Percentiles rank a stretch among this genome's conserved stretches.
These are phyloP conservation scores for Lentinula lateritia DNA, from an alignment of 768 basidiomycete genomes.

Conservation along the genomic window DNA sequence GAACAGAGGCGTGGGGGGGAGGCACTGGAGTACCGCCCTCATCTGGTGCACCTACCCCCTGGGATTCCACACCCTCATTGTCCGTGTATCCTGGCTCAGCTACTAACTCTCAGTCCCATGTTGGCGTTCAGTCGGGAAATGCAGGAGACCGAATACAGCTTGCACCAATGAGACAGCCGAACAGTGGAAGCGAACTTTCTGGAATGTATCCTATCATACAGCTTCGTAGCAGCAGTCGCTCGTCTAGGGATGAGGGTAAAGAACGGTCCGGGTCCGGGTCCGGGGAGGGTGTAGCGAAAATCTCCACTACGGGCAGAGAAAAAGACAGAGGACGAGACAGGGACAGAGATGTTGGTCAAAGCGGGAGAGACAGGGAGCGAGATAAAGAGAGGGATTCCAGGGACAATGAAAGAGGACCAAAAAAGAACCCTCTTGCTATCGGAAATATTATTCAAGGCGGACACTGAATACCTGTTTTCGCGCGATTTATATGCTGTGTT, in stretches of 20 bases:
- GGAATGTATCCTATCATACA: slow-evolving; percentile 4
- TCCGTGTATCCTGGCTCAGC: neutral
- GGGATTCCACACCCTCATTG: neutral
- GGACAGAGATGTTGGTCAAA: neutral
- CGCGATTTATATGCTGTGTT: neutral
- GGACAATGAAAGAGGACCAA: slow-evolving; percentile 1
- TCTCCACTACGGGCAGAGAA: neutral
- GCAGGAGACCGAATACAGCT: slow-evolving; percentile 27
- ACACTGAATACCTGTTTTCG: neutral
- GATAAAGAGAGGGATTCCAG: neutral
- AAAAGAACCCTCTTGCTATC: slow-evolving; percentile 6
- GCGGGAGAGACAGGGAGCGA: neutral
- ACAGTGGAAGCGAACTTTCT: neutral
- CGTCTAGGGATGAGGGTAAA: neutral
- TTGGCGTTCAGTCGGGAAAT: neutral
- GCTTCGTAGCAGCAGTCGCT: slow-evolving; percentile 1
- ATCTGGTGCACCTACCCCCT: neutral
- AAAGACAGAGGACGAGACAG: neutral
- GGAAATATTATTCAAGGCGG: slow-evolving; percentile 4
- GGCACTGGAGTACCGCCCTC: neutral
- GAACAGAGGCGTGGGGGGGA: neutral
- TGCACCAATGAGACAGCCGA: slow-evolving; percentile 20
- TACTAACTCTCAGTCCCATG: neutral
- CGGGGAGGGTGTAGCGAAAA: neutral
- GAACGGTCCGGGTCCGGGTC: neutral